A percentile compares a stretch with the other conserved stretches of the same genome.
phyloP scores from a whole-genome alignment of 2,329 filamentous ascomycete species.

The Aspergillus cejpii region DNA sequence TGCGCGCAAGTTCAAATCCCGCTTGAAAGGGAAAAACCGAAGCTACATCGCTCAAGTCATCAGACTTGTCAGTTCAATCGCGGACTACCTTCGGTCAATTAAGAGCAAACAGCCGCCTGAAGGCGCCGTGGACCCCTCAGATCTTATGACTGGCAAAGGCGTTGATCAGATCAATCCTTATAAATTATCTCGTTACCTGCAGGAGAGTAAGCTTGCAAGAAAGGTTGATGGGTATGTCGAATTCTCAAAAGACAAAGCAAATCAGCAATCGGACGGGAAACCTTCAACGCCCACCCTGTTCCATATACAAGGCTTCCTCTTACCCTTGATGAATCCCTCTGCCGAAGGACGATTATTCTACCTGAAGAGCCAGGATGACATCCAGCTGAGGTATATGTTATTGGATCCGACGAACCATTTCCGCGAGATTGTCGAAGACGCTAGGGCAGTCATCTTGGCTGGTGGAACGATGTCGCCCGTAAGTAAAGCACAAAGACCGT shows the following conservation, averaged over 20 bases:
- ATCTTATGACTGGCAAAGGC: conserved; percentile 72
- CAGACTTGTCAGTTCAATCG: conserved; percentile 72
- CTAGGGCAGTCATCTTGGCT: conserved; percentile 80
- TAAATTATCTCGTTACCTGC: conserved; percentile 78
- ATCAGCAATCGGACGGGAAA: conserved; percentile 23
- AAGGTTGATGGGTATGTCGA: conserved; percentile 87
- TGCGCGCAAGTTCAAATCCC: conserved; percentile 78
- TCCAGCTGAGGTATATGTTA: conserved; percentile 74
- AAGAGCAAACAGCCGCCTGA: conserved; percentile 45
- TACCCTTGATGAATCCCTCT: conserved; percentile 79
- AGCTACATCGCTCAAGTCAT: conserved; percentile 86
- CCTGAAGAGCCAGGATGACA: conserved; percentile 41
- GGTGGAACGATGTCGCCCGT: conserved; percentile 94
- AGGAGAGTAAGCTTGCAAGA: conserved; percentile 84
- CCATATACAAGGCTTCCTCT: conserved; percentile 62
- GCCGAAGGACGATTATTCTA: conserved; percentile 58
- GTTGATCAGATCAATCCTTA: conserved; percentile 94
- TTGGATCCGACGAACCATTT: conserved; percentile 90
- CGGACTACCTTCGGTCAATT: conserved; percentile 58
- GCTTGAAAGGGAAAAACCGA: conserved; percentile 81
- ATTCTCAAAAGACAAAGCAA: conserved; percentile 50
- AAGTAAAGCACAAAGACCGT: conserved; percentile 15
- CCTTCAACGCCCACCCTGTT: conserved; percentile 51
- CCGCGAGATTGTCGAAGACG: conserved; percentile 74
- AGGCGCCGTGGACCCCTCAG: conserved; percentile 62